Percentiles rank a stretch among this genome's conserved stretches.
Evolutionary conservation across 192 early-diverging fungal genomes (phyloP).

Genomic region (Gonapodya prolifera): DNA sequence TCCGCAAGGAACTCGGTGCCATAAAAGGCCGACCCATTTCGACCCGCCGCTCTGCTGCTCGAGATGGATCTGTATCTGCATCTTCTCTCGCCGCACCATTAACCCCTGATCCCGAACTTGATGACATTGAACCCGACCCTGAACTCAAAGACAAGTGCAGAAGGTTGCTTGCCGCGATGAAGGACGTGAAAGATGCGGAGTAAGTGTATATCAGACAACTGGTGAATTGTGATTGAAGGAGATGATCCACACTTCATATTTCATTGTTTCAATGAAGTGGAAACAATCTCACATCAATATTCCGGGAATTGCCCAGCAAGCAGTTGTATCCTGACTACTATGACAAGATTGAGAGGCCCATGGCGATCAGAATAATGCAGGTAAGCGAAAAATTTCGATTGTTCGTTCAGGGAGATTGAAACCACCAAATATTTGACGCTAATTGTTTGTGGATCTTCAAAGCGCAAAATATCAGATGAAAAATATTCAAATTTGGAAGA

Average conservation of each 20-base stretch:
- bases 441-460: neutral
- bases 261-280: neutral
- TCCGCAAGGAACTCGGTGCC: neutral
- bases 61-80: too few relatives aligned
- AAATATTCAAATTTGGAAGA: constrained; percentile 15
- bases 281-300: constrained; percentile 22
- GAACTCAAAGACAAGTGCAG: neutral
- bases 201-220: neutral
- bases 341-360: constrained; percentile 64
- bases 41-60: neutral
- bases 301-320: constrained; percentile 59
- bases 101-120: neutral
- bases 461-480: constrained; percentile 22
- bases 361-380: constrained; percentile 53
- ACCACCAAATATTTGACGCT: too few relatives aligned
- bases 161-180: neutral
- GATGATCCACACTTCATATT: too few relatives aligned
- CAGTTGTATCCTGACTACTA: constrained; percentile 90
- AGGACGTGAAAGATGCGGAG: neutral
- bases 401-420: too few relatives aligned
- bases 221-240: too few relatives aligned
- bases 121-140: neutral
- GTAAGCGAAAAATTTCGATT: constrained; percentile 15
- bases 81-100: neutral
- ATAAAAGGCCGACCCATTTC: neutral